Evolutionary conservation across 2,329 filamentous ascomycete genomes (phyloP).

Genomic region (Fusarium sp.): DNA sequence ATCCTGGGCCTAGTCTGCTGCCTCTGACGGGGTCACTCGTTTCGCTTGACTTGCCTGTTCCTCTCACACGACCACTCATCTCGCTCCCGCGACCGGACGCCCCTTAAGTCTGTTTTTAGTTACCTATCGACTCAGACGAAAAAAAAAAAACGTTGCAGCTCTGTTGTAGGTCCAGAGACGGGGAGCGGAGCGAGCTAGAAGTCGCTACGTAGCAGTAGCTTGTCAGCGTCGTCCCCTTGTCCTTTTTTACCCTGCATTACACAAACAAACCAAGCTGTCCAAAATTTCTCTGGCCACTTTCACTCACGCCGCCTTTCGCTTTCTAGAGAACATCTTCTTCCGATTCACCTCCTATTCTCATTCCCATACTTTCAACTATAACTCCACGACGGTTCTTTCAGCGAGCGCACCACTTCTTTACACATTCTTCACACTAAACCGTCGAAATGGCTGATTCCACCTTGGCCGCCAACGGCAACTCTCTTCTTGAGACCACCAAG

Average conservation of each 20-base stretch:
- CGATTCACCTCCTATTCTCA: slow-evolving; percentile 21
- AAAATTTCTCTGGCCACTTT: slow-evolving; percentile 43
- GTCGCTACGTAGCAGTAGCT: slow-evolving; percentile 32
- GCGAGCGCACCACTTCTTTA: slow-evolving; percentile 22
- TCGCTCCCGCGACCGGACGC: slow-evolving; percentile 23
- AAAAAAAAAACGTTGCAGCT: slow-evolving; percentile 9
- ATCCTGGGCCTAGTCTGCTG: slow-evolving; percentile 22
- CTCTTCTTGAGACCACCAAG: slow-evolving; percentile 59
- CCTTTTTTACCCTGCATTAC: slow-evolving; percentile 26
- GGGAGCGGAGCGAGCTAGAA: slow-evolving; percentile 31
- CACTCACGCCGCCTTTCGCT: slow-evolving; percentile 39
- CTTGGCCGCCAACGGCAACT: slow-evolving; percentile 57
- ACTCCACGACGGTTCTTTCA: slow-evolving; percentile 4
- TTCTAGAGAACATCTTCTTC: slow-evolving; percentile 28
- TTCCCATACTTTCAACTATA: slow-evolving; percentile 3
- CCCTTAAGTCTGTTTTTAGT: slow-evolving; percentile 37
- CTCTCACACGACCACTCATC: slow-evolving; percentile 36
- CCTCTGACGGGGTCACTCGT: slow-evolving; percentile 32
- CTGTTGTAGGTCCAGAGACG: slow-evolving; percentile 24
- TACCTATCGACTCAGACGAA: slow-evolving; percentile 15
- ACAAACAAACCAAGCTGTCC: slow-evolving; percentile 9
- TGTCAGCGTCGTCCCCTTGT: slow-evolving; percentile 27
- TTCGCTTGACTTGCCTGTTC: slow-evolving; percentile 40
- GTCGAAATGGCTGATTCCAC: slow-evolving; percentile 44
- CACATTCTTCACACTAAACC: slow-evolving; percentile 37